Evolutionary conservation across 768 basidiomycete genomes (phyloP).

Genomic region (Lactifluus piperatus): DNA sequence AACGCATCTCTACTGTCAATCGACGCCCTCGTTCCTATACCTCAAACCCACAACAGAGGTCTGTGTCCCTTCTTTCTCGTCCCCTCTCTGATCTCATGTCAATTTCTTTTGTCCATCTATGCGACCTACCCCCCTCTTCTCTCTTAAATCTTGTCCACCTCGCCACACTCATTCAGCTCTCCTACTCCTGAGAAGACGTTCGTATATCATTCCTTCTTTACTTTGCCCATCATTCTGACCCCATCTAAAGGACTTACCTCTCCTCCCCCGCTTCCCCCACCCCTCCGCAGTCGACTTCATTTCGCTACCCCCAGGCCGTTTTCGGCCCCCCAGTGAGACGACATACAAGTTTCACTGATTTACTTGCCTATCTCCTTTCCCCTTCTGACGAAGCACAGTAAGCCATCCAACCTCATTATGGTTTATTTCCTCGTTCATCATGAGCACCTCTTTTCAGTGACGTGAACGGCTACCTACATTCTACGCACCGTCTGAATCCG

Average conservation of each 20-base stretch:
- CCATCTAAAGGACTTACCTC: neutral
- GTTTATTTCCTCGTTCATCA: neutral
- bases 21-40: conserved; percentile 62
- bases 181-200: conserved; percentile 12
- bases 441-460: neutral
- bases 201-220: neutral
- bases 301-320: conserved; percentile 25
- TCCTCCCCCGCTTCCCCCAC: conserved; percentile 25
- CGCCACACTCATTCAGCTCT: neutral
- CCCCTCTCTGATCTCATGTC: conserved; percentile 3
- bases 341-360: conserved; percentile 53
- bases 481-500: conserved; percentile 23
- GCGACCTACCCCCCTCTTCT: neutral
- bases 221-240: neutral
- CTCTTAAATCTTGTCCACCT: neutral
- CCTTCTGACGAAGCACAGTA: conserved; percentile 51
- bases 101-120: neutral
- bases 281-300: conserved; percentile 24
- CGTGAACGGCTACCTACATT: conserved; percentile 1
- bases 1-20: conserved; percentile 46
- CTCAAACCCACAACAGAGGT: conserved; percentile 39
- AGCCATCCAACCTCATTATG: conserved; percentile 13
- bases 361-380: conserved; percentile 65
- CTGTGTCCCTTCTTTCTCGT: conserved; percentile 23
- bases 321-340: conserved; percentile 37